A percentile compares a stretch with the other conserved stretches of the same genome.
These are phyloP conservation scores for Ceriops tagal DNA, from an alignment of 345 rosid species.

Conservation along the genomic window DNA sequence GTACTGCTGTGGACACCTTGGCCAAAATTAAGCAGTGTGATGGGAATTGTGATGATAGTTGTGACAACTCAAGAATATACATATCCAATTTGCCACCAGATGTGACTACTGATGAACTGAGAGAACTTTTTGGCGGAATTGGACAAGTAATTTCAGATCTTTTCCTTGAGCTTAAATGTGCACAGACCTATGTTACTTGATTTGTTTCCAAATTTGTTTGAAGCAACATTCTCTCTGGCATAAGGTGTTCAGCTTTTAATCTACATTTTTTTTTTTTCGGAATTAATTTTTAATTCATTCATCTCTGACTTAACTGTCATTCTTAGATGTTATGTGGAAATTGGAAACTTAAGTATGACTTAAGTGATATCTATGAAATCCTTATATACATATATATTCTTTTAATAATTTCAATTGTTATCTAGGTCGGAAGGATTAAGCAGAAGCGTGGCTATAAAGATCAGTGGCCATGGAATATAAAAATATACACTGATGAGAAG, in stretches of 20 bases:
- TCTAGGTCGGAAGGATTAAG: constrained; percentile 94
- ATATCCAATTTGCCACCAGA: constrained; percentile 94
- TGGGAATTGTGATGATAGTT: constrained; percentile 67
- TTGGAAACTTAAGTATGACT: too few relatives aligned
- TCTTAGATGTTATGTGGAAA: too few relatives aligned
- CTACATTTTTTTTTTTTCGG: not conserved
- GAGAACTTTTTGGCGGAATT: constrained; percentile 95
- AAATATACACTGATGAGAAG: constrained; percentile 90
- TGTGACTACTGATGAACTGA: constrained; percentile 88
- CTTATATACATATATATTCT: not conserved
- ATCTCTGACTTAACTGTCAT: too few relatives aligned
- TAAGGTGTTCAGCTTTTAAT: too few relatives aligned
- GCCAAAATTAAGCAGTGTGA: constrained; percentile 90
- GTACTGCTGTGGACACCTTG: constrained; percentile 42
- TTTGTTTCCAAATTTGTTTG: not conserved
- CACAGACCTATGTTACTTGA: not conserved
- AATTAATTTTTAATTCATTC: not conserved
- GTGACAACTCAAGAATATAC: constrained; percentile 95
- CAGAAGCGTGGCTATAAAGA: constrained; percentile 99
- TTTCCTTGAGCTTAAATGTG: constrained; percentile 11
- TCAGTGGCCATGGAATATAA: constrained; percentile 99
- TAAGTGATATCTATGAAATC: not conserved
- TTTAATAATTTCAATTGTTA: not conserved
- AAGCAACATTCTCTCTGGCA: not conserved
- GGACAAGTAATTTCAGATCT: constrained; percentile 72